Base-by-base conservation (phyloP, 2,329 filamentous ascomycete species). In the Calonectria ilicicola region DNA sequence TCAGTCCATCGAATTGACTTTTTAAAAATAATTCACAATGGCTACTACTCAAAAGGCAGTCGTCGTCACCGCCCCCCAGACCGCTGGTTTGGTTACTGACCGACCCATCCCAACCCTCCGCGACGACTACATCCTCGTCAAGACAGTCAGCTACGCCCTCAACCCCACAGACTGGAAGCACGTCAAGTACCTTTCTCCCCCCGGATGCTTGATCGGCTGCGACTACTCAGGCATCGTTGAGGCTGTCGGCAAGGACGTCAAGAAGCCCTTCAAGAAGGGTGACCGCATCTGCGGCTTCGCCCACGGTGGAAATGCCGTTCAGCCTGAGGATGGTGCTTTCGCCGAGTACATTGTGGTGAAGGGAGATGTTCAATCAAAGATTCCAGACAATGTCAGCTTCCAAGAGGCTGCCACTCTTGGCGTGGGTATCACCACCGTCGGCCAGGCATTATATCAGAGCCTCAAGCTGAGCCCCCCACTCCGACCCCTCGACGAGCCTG, bases 191-290 rank as follows among this genome's bases (percentile, higher is more conserved):
- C 27, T 21, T 2, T 42, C 60, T 7, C 38, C 53, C 15, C 35
- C 74, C 21, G 78, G 79, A 17, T 53, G 38, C 10, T 40, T 78
- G 29, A 68, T 83, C 38, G 87, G 86, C 15, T 86, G 84, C 64
- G 88, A 89, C 75, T 89, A 85, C 65, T 84, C 85, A 35, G 87
- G 88, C n/a, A 77, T 85, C 14, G 84, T 89, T 1, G 83, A 87
- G 40, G 83, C 86, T 53, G 81, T 89, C 23, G 88, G 87, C 5
- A 67, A 78, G 5, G 83, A 82, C 29, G 84, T 87, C 21, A 76
- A 70, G 15, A 76, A 76, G 72, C 63, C 77, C 5, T 85, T 88
- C 69, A 84, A 84, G 76, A 84, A 84, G 56, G 88, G 88, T 4
- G 88, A 90, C 71, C 84, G 87, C 42, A 81, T 89, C 35, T 79